Conservation (phyloP, 495 filamentous ascomycete species). For the Collariella sp. region DNA sequence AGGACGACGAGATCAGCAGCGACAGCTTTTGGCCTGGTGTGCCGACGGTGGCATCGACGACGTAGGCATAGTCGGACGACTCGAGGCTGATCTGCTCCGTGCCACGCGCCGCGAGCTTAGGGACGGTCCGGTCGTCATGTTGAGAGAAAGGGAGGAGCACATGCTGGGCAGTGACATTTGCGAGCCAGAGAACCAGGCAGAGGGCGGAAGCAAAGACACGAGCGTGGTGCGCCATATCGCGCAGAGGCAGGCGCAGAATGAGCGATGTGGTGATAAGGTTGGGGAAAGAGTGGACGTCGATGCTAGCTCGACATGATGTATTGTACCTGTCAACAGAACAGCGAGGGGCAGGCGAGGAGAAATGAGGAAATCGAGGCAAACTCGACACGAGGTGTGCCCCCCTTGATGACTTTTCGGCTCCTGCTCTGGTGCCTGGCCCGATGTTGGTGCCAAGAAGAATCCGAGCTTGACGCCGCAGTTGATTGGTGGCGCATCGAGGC, state of each 20-base stretch:
- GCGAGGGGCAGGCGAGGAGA: background rate
- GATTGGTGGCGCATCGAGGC: background rate
- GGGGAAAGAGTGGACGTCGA: constrained; percentile 5
- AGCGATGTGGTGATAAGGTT: background rate
- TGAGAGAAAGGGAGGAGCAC: constrained; percentile 18
- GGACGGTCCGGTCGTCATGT: background rate
- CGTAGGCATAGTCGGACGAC: constrained; percentile 32
- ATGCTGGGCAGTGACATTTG: constrained; percentile 6
- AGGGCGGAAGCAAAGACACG: constrained; percentile 9
- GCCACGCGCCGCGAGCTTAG: constrained; percentile 8
- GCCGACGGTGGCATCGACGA: constrained; percentile 53
- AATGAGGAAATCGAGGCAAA: background rate
- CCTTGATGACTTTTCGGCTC: background rate
- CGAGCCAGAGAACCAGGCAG: constrained; percentile 1
- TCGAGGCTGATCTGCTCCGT: background rate
- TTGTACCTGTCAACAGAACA: background rate
- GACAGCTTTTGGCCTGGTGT: constrained; percentile 52
- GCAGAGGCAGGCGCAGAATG: background rate
- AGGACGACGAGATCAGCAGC: constrained; percentile 58
- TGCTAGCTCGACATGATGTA: constrained; percentile 2
- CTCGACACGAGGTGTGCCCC: background rate
- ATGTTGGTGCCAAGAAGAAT: background rate
- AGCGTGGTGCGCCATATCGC: constrained; percentile 13
- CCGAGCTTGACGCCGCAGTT: background rate
- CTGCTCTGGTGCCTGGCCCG: constrained; percentile 2